Base-by-base conservation (phyloP, 1,284 basidiomycete genomes). In the Ganoderma resinaceum region DNA sequence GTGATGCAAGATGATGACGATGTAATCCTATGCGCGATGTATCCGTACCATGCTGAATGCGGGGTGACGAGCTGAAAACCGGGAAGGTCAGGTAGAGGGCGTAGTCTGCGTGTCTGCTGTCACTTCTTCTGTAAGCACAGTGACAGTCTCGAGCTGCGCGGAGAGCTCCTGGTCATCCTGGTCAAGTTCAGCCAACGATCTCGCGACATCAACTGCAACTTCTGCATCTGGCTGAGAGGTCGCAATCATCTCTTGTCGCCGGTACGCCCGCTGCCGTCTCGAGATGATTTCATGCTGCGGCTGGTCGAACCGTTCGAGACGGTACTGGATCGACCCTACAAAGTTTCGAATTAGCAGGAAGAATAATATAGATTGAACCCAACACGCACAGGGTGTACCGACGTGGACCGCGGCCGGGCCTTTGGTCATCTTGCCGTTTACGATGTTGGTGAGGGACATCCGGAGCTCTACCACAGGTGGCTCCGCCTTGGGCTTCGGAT, bases 291-390 rank as follows among this genome's bases (percentile, higher is more conserved):
- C 74, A 0, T 61, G 73, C 53, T 78, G 75, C 5, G 77, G 69
- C 0, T 75, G 70, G 2, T 81, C 74, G 14, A 84, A 78, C 38
- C 80, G 81, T 0, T 78, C 78, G 59, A 91, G 75, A 37, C 80
- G 77, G 82, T 84, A 92, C n/a, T 85, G 82, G 20, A 88, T 67
- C 2, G 82, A 80, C 90, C 91, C 91, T 92, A 66, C 23, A 60
- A 29, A 26, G 38, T 6, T 49, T n/a, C 20, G 6, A 58, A 33
- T 53, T 20, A 42, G 60, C 35, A 9, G n/a, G 40, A 8, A 31
- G n/a, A 43, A 31, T 31, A 46, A 42, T n/a, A 33, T 12, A 38
- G 26, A 23, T 26, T 12, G 46, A 52, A 23, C 20, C 23, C n/a
- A 20, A 31, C 29, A 79, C 84, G 69, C 71, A 88, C 88, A 89